phyloP scores from a whole-genome alignment of 1,284 basidiomycete genomes.

The Cystobasidium sp. region DNA sequence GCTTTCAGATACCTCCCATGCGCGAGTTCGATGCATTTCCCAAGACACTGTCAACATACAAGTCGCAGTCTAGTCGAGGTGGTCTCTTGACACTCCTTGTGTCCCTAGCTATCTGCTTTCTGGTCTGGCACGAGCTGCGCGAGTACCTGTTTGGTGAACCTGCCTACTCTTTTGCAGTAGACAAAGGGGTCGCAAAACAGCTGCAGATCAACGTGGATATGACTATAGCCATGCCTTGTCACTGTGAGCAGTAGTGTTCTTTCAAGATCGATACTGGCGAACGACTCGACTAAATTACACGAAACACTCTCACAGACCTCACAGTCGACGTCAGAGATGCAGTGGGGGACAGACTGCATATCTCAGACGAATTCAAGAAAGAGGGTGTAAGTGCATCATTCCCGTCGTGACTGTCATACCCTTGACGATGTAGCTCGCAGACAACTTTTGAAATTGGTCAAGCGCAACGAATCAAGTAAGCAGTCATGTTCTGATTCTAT shows the following conservation, averaged over 20 bases:
- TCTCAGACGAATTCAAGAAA: slow-evolving; percentile 79
- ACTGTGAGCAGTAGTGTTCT: slow-evolving; percentile 69
- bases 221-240: slow-evolving; percentile 88
- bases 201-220: slow-evolving; percentile 87
- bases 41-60: slow-evolving; percentile 83
- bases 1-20: slow-evolving; percentile 38
- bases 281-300: slow-evolving; percentile 2
- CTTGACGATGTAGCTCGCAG: slow-evolving; percentile 56
- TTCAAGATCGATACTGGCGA: not conserved
- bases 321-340: slow-evolving; percentile 89
- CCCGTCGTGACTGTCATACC: not conserved
- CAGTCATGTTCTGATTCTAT: slow-evolving; percentile 8
- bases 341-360: slow-evolving; percentile 84
- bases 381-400: slow-evolving; percentile 69
- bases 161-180: slow-evolving; percentile 81
- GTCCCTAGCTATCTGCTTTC: slow-evolving; percentile 69
- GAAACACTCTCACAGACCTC: slow-evolving; percentile 63
- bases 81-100: slow-evolving; percentile 87
- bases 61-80: slow-evolving; percentile 78
- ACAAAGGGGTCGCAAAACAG: slow-evolving; percentile 66
- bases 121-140: slow-evolving; percentile 82
- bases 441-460: slow-evolving; percentile 82
- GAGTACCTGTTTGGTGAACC: slow-evolving; percentile 93
- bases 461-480: slow-evolving; percentile 72
- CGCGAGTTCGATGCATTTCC: slow-evolving; percentile 77